These are phyloP conservation scores for Fusarium sp. DNA, from an alignment of 2,329 filamentous ascomycete genomes.

Conservation along the genomic window DNA sequence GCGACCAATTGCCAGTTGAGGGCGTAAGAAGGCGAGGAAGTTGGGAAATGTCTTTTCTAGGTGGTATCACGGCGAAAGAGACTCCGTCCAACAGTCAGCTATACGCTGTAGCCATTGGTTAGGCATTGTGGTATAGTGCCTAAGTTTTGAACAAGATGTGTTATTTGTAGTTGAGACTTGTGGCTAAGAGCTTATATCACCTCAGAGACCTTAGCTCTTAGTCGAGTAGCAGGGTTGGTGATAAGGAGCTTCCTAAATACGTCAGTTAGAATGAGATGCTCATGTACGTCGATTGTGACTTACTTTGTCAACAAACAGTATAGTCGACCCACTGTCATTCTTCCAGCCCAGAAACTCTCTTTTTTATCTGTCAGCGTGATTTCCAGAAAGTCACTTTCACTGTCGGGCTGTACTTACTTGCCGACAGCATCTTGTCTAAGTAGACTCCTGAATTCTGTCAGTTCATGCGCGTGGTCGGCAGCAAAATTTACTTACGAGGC, in stretches of 20 bases:
- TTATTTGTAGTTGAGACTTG: no score
- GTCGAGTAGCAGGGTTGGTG: neutral
- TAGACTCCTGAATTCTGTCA: neutral
- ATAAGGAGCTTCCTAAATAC: neutral
- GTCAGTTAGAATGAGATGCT: neutral
- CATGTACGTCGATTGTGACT: rapidly evolving
- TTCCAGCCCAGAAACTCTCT: neutral
- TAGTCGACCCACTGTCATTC: rapidly evolving
- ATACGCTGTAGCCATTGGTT: neutral
- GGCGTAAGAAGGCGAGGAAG: no score
- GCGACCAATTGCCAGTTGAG: no score
- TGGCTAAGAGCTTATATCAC: no score
- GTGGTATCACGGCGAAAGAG: no score
- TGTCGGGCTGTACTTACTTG: neutral
- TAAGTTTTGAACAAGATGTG: no score
- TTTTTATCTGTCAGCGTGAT: neutral
- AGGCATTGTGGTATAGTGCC: neutral
- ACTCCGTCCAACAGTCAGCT: no score
- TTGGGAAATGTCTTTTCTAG: no score
- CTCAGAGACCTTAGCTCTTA: neutral
- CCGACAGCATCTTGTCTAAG: rapidly evolving
- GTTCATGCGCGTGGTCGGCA: neutral
- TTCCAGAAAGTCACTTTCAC: neutral
- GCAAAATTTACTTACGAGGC: neutral
- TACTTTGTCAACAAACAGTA: neutral